Conservation (phyloP, 345 rosid species). For the Lepidium aucheri region DNA sequence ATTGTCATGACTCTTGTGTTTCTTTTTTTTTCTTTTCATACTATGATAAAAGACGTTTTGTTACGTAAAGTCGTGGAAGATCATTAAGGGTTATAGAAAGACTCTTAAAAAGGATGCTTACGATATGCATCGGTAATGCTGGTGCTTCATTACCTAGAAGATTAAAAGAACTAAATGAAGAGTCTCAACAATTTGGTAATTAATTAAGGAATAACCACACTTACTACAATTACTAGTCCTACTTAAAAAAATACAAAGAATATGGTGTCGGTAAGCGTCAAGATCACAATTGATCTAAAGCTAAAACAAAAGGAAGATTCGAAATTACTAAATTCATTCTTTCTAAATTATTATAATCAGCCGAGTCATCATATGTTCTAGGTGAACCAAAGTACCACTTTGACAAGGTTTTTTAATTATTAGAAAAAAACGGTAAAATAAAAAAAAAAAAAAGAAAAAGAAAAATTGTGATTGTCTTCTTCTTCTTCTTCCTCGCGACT, state of each 20-base stretch:
- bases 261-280: background rate
- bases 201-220: background rate
- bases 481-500: conserved; percentile 13
- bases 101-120: no score
- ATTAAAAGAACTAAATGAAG: no score
- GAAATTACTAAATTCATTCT: background rate
- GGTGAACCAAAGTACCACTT: conserved; percentile 9
- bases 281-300: conserved; percentile 9
- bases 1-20: no score
- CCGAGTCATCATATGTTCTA: background rate
- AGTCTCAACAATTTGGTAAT: no score
- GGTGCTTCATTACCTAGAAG: no score
- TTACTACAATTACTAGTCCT: conserved; percentile 2
- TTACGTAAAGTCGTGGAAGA: no score
- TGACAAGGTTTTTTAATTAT: background rate
- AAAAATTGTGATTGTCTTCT: background rate
- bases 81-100: no score
- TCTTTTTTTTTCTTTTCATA: no score
- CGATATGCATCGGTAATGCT: no score
- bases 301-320: conserved; percentile 7
- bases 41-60: no score
- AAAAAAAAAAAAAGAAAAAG: no score
- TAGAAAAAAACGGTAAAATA: no score
- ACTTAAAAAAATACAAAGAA: background rate
- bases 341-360: background rate